Evolutionary conservation across 2,329 filamentous ascomycete species (phyloP).

Genomic region (Thielaviopsis punctulata): DNA sequence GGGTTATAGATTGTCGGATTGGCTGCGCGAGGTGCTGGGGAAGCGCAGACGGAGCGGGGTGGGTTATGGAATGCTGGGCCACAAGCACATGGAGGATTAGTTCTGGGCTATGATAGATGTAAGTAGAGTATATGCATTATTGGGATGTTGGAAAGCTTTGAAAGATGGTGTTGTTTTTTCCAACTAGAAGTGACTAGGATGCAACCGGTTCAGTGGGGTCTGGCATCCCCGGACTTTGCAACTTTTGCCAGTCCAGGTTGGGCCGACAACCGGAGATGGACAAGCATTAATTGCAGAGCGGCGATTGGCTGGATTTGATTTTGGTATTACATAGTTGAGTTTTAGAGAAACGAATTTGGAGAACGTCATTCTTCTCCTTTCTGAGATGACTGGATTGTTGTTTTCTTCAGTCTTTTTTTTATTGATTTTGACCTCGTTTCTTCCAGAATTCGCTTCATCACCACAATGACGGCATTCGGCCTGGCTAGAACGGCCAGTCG

Average conservation of each 20-base stretch:
- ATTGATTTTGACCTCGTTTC: not conserved
- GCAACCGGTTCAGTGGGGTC: not conserved
- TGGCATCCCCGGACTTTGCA: not conserved
- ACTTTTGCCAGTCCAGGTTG: not conserved
- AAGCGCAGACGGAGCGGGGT: constrained; percentile 25
- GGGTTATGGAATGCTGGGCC: constrained; percentile 33
- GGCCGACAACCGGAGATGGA: constrained; percentile 10
- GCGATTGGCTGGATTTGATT: constrained; percentile 5
- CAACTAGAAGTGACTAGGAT: not conserved
- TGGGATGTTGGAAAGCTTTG: not conserved
- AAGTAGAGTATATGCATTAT: not conserved
- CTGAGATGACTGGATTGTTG: not conserved
- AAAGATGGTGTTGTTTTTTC: not conserved
- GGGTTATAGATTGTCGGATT: constrained; percentile 73
- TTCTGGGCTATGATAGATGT: not conserved
- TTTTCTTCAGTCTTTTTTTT: not conserved
- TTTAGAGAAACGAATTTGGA: not conserved
- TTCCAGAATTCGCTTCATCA: not conserved
- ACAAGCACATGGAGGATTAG: constrained; percentile 21
- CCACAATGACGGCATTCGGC: constrained; percentile 33
- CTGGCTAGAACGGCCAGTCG: constrained; percentile 31
- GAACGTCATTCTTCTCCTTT: too few species aligned
- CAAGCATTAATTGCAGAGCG: constrained; percentile 3
- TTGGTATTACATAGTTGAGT: not conserved
- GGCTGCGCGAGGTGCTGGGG: constrained; percentile 42